Evolutionary conservation across 805 yeast species (phyloP).

Genomic region (Pichia paraexigua): DNA sequence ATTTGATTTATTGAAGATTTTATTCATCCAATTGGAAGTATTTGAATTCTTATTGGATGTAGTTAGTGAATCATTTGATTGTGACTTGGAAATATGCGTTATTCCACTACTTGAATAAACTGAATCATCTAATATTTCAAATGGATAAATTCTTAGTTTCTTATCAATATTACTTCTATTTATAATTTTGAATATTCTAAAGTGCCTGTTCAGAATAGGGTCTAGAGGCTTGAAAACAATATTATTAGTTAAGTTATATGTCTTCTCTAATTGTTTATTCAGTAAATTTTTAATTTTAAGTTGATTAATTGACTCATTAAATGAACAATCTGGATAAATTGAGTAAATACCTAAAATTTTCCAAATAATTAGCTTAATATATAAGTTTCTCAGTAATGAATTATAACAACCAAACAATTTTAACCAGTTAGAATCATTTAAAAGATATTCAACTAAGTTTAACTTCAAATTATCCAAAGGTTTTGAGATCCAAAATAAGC

Average conservation of each 20-base stretch:
- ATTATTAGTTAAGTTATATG: constrained; percentile 20
- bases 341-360: constrained; percentile 35
- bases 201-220: constrained; percentile 42
- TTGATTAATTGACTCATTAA: constrained; percentile 14
- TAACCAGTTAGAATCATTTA: constrained; percentile 43
- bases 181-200: constrained; percentile 28
- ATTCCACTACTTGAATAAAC: constrained; percentile 33
- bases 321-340: constrained; percentile 9
- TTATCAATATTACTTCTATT: constrained; percentile 20
- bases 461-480: constrained; percentile 35
- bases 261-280: constrained; percentile 26
- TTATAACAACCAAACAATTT: constrained; percentile 69
- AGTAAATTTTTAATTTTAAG: constrained; percentile 16
- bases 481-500: constrained; percentile 31
- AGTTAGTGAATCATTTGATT: background rate
- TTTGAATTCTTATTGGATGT: background rate
- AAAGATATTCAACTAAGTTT: constrained; percentile 47
- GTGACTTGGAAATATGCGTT: background rate
- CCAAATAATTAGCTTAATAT: constrained; percentile 61
- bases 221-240: constrained; percentile 21
- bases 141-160: constrained; percentile 46
- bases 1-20: constrained; percentile 18
- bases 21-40: constrained; percentile 19
- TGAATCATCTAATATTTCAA: constrained; percentile 61
- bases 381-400: constrained; percentile 66